phyloP scores from a whole-genome alignment of 805 yeast genomes.

The Hanseniaspora pseudoguilliermondii region DNA sequence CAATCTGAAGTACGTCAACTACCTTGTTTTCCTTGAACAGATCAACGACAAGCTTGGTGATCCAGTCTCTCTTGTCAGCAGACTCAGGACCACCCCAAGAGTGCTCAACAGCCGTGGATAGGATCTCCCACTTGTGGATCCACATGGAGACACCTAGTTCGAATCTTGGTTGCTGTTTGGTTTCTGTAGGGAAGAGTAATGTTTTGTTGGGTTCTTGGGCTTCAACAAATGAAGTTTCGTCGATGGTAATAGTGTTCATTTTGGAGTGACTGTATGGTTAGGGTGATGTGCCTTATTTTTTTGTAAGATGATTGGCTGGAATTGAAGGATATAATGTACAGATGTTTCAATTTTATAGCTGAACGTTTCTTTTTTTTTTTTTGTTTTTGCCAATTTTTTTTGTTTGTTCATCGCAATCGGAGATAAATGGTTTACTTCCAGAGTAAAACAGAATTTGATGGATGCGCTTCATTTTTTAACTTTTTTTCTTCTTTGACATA shows the following conservation, averaged over 20 bases:
- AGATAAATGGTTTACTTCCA: no score
- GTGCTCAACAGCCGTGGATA: constrained; percentile 78
- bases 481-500: not conserved
- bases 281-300: no score
- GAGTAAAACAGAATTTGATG: not conserved
- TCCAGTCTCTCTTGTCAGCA: constrained; percentile 89
- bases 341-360: no score
- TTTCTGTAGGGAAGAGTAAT: constrained; percentile 38
- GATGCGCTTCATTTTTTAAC: not conserved
- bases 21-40: constrained; percentile 49
- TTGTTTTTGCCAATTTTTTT: no score
- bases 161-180: constrained; percentile 64
- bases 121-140: constrained; percentile 79
- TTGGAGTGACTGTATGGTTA: not conserved
- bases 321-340: no score
- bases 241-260: constrained; percentile 20
- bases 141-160: constrained; percentile 91
- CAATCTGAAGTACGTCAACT: constrained; percentile 68
- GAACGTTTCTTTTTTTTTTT: no score
- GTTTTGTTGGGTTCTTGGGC: constrained; percentile 32
- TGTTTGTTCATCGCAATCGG: no score
- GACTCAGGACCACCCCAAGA: constrained; percentile 94
- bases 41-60: constrained; percentile 68
- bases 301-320: no score
- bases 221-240: constrained; percentile 41